Percentiles rank a stretch among this genome's conserved stretches.
phyloP scores from a whole-genome alignment of 306 rosid genomes.

The Medicago ruthenica region DNA sequence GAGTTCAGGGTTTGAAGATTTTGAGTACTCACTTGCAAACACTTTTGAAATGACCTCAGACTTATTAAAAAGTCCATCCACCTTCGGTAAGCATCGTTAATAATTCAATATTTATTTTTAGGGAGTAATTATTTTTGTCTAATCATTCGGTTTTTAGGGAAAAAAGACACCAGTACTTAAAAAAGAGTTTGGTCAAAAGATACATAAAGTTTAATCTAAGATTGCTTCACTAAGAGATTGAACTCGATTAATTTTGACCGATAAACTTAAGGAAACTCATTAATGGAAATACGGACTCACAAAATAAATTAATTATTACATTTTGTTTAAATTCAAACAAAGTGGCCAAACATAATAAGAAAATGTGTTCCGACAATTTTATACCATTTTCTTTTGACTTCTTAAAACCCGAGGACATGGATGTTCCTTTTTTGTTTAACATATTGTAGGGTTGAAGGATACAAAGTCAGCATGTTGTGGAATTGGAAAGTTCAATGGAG shows the following conservation, averaged over 20 bases:
- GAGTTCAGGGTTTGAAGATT: slow-evolving; percentile 41
- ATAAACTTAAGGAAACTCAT: neutral
- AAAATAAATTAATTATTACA: neutral
- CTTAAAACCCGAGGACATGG: too few species aligned
- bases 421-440: neutral
- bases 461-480: slow-evolving; percentile 64
- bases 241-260: neutral
- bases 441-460: slow-evolving; percentile 46
- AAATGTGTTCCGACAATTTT: too few species aligned
- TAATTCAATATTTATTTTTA: neutral
- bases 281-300: neutral
- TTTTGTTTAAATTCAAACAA: too few species aligned
- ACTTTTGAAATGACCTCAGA: slow-evolving; percentile 40
- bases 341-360: too few species aligned
- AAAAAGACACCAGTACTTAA: too few species aligned
- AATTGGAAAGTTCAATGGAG: slow-evolving; percentile 48
- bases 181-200: neutral
- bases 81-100: slow-evolving; percentile 40
- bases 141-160: too few species aligned
- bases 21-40: slow-evolving; percentile 54
- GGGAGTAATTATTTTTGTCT: too few species aligned
- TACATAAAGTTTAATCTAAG: too few species aligned
- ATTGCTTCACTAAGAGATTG: too few species aligned
- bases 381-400: neutral
- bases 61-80: neutral